Evolutionary conservation across 805 yeast species (phyloP), one percentile per base, ranked within the genome.

Genomic region (Suhomyces prunicola): DNA sequence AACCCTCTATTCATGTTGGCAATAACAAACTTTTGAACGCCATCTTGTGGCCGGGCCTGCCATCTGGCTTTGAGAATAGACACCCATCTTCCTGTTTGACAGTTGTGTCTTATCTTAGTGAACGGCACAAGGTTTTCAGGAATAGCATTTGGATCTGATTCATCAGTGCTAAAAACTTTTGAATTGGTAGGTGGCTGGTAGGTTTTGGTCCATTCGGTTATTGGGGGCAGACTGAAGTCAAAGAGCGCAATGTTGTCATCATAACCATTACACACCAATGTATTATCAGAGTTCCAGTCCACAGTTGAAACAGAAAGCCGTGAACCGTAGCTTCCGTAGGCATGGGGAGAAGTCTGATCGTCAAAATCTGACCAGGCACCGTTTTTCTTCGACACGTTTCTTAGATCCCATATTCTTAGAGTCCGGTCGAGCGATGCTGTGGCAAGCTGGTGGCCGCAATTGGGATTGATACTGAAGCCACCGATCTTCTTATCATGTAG

Each of bases 81-180:
- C 0, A 94, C 97, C 99, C 99, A 93, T 58, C 97, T 77, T 0
- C 99, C 99, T 0, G 97, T 88, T 68, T 93, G 97, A 71, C 99
- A 94, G 63, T 94, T 94, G 66, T 94, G 99, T 52, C 81, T 82
- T 48, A 93, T 76, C 8, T 83, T 82, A 26, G 82, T 78, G 27
- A 77, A 64, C 0, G 97, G 96, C n/a, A 62, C 66, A 33, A 90
- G 60, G 50, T 78, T 80, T 6, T 62, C 64, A 1, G 78, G 72
- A 4, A 61, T 60, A 1, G 52, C 60, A 7, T 39, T 39, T 1
- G 55, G 63, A 1, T 55, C 66, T 22, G 61, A 64, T 6, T 55
- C 53, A 5, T 50, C 44, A 29, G 44, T 12, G 31, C 31, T 27
- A 27, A 12, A 8, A 26, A 46, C 27, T 51, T 56, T 48, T 44